Evolutionary conservation across 31 red algal genomes (phyloP), one percentile per base, ranked within the genome.

Genomic region (Porphyra umbilicalis): DNA sequence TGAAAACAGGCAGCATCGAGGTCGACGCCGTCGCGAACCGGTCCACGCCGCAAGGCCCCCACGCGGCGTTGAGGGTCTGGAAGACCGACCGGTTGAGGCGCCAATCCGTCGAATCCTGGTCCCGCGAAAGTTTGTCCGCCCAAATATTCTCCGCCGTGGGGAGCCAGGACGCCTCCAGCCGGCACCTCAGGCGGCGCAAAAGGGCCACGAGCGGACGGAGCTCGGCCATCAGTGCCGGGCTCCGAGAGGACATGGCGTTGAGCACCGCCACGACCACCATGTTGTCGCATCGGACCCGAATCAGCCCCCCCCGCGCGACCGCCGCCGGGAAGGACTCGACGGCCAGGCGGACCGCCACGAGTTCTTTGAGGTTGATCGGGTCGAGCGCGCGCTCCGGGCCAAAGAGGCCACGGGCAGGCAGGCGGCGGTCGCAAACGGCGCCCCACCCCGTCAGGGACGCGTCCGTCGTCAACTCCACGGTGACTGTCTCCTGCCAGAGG

Each of bases 291-390:
- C n/a, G n/a, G n/a, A n/a, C n/a, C n/a, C n/a, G n/a, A n/a, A n/a
- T n/a, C n/a, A n/a, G n/a, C 14, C 13, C 18, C 42, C 8, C 1
- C 42, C 13, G 18, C 14, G 42, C 42, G 42, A 46, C 42, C 42
- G 42, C 14, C 14, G 14, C 42, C 9, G 44, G 1, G 80, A 82
- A 35, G 11, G 36, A 10, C 35, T 76, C 11, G 0, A 82, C 34
- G 16, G 35, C 13, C 37, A 39, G 11, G 80, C 20, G 13, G 33
- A 40, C 80, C 35, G 80, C 38, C 33, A 1, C 9, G 35, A 82
- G 11, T 20, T 82, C 33, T 14, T 42, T 36, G 34, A 42, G 34
- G 34, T 82, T 82, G 80, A 82, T 82, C n/a, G n/a, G n/a, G 80
- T 82, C 34, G 13, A 40, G 37, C 1, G 2, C 2, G 37, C 44